phyloP scores from a whole-genome alignment of 805 yeast genomes.

The Blastobotrys chiropterorum region DNA sequence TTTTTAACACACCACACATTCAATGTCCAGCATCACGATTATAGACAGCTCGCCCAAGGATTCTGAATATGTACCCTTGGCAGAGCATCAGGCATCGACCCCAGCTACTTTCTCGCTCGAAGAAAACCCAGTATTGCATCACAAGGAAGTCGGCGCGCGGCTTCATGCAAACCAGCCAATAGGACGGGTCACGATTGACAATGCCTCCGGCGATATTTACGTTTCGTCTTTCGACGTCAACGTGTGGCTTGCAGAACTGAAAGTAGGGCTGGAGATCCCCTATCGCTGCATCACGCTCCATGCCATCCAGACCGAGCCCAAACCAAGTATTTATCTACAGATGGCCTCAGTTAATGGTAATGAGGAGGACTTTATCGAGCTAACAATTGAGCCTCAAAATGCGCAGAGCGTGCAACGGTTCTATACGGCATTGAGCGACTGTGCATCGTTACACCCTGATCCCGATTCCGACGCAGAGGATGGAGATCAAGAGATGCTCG shows the following conservation, averaged over 20 bases:
- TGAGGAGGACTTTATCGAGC: slow-evolving; percentile 10
- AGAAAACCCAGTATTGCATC: slow-evolving; percentile 28
- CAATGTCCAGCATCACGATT: slow-evolving; percentile 1
- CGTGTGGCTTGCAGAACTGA: slow-evolving; percentile 20
- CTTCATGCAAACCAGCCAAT: slow-evolving; percentile 3
- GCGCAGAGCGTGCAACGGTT: slow-evolving; percentile 3
- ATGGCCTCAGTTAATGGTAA: no score
- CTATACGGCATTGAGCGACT: slow-evolving; percentile 20
- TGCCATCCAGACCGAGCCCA: slow-evolving; percentile 19
- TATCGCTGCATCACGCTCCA: slow-evolving; percentile 24
- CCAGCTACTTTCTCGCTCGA: slow-evolving; percentile 31
- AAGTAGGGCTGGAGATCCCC: slow-evolving; percentile 19
- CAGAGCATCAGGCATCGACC: slow-evolving; percentile 28
- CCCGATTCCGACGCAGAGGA: slow-evolving; percentile 7
- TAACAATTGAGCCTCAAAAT: slow-evolving; percentile 9
- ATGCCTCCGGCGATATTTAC: slow-evolving; percentile 14
- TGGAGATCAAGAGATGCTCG: slow-evolving; percentile 11
- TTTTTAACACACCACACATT: slow-evolving; percentile 1
- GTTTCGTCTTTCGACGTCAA: slow-evolving; percentile 20
- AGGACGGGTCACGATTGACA: not conserved
- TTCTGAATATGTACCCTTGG: slow-evolving; percentile 22
- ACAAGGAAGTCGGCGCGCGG: slow-evolving; percentile 8
- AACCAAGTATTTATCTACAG: slow-evolving; percentile 18
- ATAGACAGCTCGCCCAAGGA: slow-evolving; percentile 1
- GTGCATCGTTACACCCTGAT: slow-evolving; percentile 24